A percentile compares a stretch with the other conserved stretches of the same genome.
Evolutionary conservation across 78 protist genomes (phyloP).

Genomic region (Mastigamoeba balamuthi): DNA sequence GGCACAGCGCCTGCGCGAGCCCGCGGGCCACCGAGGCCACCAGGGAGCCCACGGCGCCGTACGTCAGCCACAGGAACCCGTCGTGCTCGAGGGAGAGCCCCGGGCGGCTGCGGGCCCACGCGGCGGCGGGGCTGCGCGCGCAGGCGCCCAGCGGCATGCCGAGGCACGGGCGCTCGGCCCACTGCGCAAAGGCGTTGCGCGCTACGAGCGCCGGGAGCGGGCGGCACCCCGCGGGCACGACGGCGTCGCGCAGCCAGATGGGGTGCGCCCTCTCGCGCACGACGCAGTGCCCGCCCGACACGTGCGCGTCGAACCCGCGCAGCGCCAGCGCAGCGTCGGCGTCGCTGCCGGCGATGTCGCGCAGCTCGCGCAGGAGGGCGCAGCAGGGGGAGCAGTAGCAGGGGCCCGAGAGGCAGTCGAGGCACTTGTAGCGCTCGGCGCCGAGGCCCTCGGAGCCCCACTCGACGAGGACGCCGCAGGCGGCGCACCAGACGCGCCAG

Average conservation of each 20-base stretch:
- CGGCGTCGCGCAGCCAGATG: background rate
- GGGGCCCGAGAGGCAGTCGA: too few relatives aligned
- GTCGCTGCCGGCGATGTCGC: too few relatives aligned
- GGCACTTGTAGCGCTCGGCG: background rate
- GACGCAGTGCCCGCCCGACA: too few relatives aligned
- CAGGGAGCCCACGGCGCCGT: background rate
- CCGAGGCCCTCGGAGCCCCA: background rate
- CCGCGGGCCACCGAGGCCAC: background rate
- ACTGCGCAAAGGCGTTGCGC: background rate
- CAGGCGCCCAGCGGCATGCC: background rate
- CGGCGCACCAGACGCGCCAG: background rate
- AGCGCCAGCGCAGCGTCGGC: too few relatives aligned
- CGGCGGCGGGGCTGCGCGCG: too few relatives aligned
- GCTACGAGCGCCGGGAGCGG: background rate
- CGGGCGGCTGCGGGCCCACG: too few relatives aligned
- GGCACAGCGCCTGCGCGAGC: background rate
- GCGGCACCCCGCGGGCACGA: background rate
- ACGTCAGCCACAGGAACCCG: background rate
- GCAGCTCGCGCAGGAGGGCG: too few relatives aligned
- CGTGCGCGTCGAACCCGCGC: too few relatives aligned
- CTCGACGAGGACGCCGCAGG: background rate
- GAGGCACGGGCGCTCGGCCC: background rate
- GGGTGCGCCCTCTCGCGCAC: background rate
- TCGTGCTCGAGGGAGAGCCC: background rate
- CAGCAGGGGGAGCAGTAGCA: too few relatives aligned